phyloP scores from a whole-genome alignment of 1,139 yeast genomes.

The Candida albicans region DNA sequence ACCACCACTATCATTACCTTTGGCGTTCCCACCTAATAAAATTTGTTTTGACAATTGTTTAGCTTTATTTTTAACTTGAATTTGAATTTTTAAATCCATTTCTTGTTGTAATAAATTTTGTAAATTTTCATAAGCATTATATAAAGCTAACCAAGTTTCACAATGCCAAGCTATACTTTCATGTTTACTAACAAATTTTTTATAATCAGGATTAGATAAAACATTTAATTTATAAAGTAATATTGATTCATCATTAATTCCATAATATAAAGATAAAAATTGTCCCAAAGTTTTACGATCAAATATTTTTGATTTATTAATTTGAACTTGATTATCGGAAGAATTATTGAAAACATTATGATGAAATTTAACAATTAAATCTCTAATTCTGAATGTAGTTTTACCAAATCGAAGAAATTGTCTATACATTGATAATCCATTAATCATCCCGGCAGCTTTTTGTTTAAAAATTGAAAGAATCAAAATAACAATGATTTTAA shows the following conservation, averaged over 20 bases:
- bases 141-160: conserved; percentile 56
- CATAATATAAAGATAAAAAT: conserved; percentile 56
- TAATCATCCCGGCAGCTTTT: conserved; percentile 40
- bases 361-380: conserved; percentile 24
- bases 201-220: conserved; percentile 38
- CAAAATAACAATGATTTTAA: conserved; percentile 35
- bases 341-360: conserved; percentile 12
- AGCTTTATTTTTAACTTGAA: conserved; percentile 42
- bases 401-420: conserved; percentile 73
- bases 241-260: conserved; percentile 60
- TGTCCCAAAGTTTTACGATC: conserved; percentile 49
- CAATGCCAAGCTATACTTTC: conserved; percentile 66
- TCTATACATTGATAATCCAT: conserved; percentile 59
- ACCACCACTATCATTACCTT: conserved; percentile 5
- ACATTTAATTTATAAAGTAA: conserved; percentile 55
- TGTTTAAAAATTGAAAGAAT: conserved; percentile 33
- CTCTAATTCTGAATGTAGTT: conserved; percentile 57
- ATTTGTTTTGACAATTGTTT: conserved; percentile 38
- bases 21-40: conserved; percentile 29
- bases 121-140: conserved; percentile 44
- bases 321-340: conserved; percentile 11
- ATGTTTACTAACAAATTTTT: conserved; percentile 44
- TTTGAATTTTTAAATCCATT: conserved; percentile 40
- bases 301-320: conserved; percentile 32
- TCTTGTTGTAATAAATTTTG: conserved; percentile 42